Percentiles rank a stretch among this genome's conserved stretches.
Evolutionary conservation across 192 early-diverging fungal genomes (phyloP).

Genomic region (Umbelopsis sp.): DNA sequence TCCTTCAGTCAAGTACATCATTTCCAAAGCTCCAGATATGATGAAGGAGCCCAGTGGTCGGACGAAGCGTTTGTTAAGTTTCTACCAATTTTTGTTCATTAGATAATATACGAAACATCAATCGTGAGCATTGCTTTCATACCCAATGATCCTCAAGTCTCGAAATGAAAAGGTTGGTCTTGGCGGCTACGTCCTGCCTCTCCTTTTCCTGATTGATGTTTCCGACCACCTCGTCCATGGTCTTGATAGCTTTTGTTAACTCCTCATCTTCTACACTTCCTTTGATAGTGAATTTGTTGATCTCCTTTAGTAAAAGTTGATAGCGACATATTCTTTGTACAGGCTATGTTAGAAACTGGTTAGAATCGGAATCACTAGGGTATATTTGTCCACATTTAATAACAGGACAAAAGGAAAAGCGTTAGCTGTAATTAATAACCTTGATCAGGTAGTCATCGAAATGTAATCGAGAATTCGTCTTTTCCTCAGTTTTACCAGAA

Average conservation of each 20-base stretch:
- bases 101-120: background rate
- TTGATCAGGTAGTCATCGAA: conserved; percentile 43
- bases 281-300: conserved; percentile 52
- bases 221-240: conserved; percentile 42
- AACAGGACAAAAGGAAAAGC: background rate
- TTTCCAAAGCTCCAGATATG: conserved; percentile 48
- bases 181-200: conserved; percentile 24
- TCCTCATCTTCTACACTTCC: conserved; percentile 37
- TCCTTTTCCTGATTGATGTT: conserved; percentile 42
- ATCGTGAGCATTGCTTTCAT: background rate
- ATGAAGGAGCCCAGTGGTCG: conserved; percentile 40
- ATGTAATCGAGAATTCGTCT: conserved; percentile 20
- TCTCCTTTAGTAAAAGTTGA: conserved; percentile 73
- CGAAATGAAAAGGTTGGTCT: conserved; percentile 34
- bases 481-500: background rate
- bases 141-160: conserved; percentile 32
- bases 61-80: conserved; percentile 37
- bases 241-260: conserved; percentile 26
- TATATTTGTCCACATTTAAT: background rate
- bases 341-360: conserved; percentile 49
- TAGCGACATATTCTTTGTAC: conserved; percentile 93
- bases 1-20: conserved; percentile 40
- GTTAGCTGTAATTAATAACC: conserved; percentile 9
- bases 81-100: background rate
- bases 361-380: background rate